Conservation (phyloP, 2,329 filamentous ascomycete genomes). For the Xylariomycetidae sp. region DNA sequence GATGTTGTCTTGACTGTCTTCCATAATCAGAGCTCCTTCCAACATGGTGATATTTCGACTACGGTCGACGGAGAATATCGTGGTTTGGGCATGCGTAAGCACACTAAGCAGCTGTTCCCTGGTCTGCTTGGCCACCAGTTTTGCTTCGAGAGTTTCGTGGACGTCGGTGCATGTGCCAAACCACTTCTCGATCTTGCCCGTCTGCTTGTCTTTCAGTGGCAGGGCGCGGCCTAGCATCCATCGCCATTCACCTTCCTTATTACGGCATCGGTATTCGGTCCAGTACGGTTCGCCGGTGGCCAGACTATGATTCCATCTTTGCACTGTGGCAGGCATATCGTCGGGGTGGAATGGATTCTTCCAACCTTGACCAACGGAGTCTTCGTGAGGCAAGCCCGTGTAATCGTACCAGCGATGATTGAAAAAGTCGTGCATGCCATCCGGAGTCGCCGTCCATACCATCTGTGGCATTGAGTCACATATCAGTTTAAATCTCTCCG, state of each 20-base stretch:
- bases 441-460: conserved; percentile 68
- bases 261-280: conserved; percentile 66
- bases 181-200: conserved; percentile 70
- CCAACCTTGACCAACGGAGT: conserved; percentile 62
- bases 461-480: conserved; percentile 69
- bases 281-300: conserved; percentile 64
- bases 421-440: conserved; percentile 68
- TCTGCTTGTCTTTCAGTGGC: conserved; percentile 61
- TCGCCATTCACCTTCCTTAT: conserved; percentile 64
- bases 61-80: conserved; percentile 67
- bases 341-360: conserved; percentile 63
- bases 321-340: conserved; percentile 53
- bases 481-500: conserved; percentile 69
- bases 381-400: conserved; percentile 60
- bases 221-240: conserved; percentile 75
- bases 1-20: conserved; percentile 35
- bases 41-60: conserved; percentile 61
- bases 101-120: conserved; percentile 69
- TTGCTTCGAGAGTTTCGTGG: conserved; percentile 67
- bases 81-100: conserved; percentile 69
- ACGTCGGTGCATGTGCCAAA: conserved; percentile 77
- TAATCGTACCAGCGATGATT: conserved; percentile 77
- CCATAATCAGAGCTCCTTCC: conserved; percentile 61
- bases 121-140: conserved; percentile 60
- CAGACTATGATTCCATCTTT: conserved; percentile 59